Evolutionary conservation across 345 rosid genomes (phyloP), one percentile per base, ranked within the genome.

Genomic region (Eucalyptus sp.): DNA sequence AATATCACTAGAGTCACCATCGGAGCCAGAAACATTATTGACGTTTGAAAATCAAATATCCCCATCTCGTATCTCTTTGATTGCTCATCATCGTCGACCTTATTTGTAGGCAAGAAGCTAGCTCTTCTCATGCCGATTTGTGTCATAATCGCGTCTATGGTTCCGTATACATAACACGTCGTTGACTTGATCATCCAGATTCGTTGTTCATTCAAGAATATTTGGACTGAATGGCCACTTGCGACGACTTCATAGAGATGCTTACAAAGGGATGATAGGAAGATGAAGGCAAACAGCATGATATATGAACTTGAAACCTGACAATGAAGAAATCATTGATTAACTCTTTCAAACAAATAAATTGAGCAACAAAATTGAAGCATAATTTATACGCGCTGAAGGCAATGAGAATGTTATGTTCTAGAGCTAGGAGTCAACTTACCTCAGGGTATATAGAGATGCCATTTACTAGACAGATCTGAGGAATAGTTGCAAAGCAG

Each of bases 151-250:
- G 90, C 93, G n/a, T 94, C 90, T 50, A 92, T 86, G 46, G 54
- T 87, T 62, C 93, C 94, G 49, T 91, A 91, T 3, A 87, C 24
- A 14, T 50, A 22, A 20, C 86, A 16, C 13, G 95, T 91, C 1
- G 92, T 90, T 13, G 93, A 41, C 68, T 88, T 93, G 8, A 94
- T 92, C 93, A 93, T 92, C 95, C 94, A 93, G 31, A 87, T 87
- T 49, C 93, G 90, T 37, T 86, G 86, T 48, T 93, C 95, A 27
- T 92, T 90, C 68, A 27, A 64, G 92, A 90, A 90, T 56, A 37
- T 83, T 17, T 66, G 41, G 31, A 92, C 29, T 17, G 92, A 50
- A 11, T 91, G 90, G 25, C 91, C 94, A 3, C 84, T 58, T 37
- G 15, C 11, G 5, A 93, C 31, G 25, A 93, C 88, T 48, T 94